Evolutionary conservation across 75 land plant genomes (phyloP), one percentile per base, ranked within the genome.

Genomic region (Ceratopteris richardii): DNA sequence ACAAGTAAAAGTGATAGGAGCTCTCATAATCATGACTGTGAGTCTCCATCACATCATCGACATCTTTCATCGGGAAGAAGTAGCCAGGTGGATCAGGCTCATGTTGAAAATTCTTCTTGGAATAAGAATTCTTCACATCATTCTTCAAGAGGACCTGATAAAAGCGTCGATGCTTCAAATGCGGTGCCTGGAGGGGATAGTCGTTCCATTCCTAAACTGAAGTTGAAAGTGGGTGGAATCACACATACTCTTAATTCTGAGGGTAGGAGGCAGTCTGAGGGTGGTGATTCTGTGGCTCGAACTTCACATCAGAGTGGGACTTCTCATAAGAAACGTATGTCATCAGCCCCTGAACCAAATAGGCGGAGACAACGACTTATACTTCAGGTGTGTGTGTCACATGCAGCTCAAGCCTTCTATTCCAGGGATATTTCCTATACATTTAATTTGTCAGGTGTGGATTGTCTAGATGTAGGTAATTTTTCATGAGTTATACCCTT

Each of bases 201-300:
- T 11, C 19, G 52, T 14, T 25, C 51, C 23, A 26, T 44, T n/a
- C 63, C 73, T 22, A 70, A 70, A 43, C 55, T 70, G 13, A 70
- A 70, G 66, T 53, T 70, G n/a, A 70, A 63, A 47, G 60, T 70
- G 6, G 73, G 73, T 42, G 73, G 73, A 29, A 51, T 70, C 26
- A 56, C 73, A 22, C 66, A 63, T 23, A 70, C 66, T 20, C 25
- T 63, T 18, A 54, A 55, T 44, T 70, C 67, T 1, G 66, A 70
- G 29, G 44, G 23, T 56, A 63, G 61, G 56, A 44, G 33, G 40
- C 31, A 46, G 39, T 17, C n/a, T 7, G 29, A 43, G 42, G 26
- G 16, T 39, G 36, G 6, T 2, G 54, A 57, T 57, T 21, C 24
- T 19, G 28, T 26, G 14, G 4, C 21, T 2, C 48, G 48, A 20